Conservation (phyloP, 192 early-diverging fungal species). For the Podila epicladia region DNA sequence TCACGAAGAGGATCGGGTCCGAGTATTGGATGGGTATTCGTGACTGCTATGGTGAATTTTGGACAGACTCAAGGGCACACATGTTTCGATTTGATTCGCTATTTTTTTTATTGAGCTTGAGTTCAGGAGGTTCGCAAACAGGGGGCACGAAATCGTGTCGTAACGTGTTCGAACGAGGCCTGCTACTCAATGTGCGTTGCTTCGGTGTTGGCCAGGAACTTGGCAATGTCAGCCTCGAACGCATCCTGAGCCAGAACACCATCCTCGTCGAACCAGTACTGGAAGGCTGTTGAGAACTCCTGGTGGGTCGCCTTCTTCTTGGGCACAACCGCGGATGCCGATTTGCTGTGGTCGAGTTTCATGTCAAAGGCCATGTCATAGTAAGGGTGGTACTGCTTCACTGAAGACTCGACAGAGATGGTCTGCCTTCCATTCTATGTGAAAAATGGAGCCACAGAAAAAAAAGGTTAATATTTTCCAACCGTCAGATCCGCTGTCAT, state of each 20-base stretch:
- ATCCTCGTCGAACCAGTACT: constrained; percentile 73
- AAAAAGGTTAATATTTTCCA: no score
- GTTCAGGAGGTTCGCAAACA: no score
- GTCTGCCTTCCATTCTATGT: constrained; percentile 56
- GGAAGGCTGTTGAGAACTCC: constrained; percentile 64
- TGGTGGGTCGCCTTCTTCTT: constrained; percentile 58
- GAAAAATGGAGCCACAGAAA: no score
- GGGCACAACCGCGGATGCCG: constrained; percentile 4
- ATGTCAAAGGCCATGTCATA: constrained; percentile 65
- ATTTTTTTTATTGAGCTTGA: no score
- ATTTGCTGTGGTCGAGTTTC: not conserved
- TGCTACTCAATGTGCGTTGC: constrained; percentile 57
- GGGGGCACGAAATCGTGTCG: no score
- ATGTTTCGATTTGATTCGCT: no score
- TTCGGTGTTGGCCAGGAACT: constrained; percentile 59
- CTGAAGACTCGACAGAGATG: constrained; percentile 61
- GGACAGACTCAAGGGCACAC: no score
- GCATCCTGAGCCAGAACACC: constrained; percentile 65
- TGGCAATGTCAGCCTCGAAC: constrained; percentile 64
- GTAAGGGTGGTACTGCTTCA: constrained; percentile 59
- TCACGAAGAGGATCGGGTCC: no score
- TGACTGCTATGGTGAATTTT: no score
- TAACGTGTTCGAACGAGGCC: no score
- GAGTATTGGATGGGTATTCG: no score
- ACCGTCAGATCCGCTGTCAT: not conserved